These are phyloP conservation scores for Neurospora sp. DNA, from an alignment of 495 filamentous ascomycete genomes.

Conservation along the genomic window DNA sequence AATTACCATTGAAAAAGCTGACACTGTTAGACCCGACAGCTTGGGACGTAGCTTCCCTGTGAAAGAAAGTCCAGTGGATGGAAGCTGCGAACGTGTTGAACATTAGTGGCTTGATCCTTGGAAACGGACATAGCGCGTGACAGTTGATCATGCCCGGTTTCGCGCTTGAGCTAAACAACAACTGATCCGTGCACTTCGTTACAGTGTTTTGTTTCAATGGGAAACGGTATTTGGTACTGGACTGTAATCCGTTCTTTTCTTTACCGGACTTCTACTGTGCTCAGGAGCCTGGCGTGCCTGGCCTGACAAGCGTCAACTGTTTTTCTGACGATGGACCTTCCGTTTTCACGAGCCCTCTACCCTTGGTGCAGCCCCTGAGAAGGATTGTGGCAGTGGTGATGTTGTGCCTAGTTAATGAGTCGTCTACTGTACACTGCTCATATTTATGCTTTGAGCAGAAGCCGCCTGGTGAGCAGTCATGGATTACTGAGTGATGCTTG, in stretches of 20 bases:
- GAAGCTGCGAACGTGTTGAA: neutral
- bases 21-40: constrained; percentile 22
- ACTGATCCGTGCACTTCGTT: neutral
- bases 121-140: neutral
- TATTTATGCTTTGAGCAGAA: neutral
- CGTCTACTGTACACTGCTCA: neutral
- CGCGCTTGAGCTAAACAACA: neutral
- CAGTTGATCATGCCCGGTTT: neutral
- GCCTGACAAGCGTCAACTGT: neutral
- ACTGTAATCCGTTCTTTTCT: neutral
- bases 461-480: neutral
- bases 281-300: neutral
- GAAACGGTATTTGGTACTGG: neutral
- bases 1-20: neutral
- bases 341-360: neutral
- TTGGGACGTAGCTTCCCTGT: constrained; percentile 11
- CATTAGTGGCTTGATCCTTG: neutral
- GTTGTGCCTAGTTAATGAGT: neutral
- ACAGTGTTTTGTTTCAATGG: neutral
- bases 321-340: neutral
- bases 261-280: neutral
- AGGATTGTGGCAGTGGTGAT: neutral
- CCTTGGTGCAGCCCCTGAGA: neutral
- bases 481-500: neutral
- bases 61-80: neutral